A percentile compares a stretch with the other conserved stretches of the same genome.
These are phyloP conservation scores for Trematosphaeria pertusa DNA, from an alignment of 2,329 filamentous ascomycete species.

Conservation along the genomic window DNA sequence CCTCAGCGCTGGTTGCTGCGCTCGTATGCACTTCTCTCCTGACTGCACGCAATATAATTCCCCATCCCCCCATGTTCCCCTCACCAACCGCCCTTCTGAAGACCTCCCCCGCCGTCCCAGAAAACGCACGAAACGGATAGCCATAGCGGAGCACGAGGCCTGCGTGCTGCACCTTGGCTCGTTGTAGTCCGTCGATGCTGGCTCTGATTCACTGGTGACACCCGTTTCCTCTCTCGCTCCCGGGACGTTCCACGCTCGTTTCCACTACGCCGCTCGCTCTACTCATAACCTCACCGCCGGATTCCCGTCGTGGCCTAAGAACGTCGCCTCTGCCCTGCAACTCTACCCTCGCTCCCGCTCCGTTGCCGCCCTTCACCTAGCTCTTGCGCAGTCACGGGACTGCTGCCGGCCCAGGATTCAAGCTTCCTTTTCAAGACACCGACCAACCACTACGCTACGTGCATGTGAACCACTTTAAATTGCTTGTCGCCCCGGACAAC, in stretches of 20 bases:
- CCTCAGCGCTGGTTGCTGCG: constrained; percentile 25
- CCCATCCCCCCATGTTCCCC: constrained; percentile 18
- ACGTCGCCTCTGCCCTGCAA: constrained; percentile 11
- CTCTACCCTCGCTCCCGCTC: constrained; percentile 25
- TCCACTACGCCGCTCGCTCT: constrained; percentile 30
- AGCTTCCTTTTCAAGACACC: constrained; percentile 22
- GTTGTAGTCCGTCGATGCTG: constrained; percentile 10
- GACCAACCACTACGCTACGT: constrained; percentile 20
- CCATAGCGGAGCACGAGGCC: constrained; percentile 35
- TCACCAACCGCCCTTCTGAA: constrained; percentile 21
- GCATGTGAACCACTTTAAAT: constrained; percentile 25
- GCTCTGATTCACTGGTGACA: constrained; percentile 40
- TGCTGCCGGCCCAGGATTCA: constrained; percentile 15
- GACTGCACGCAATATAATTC: constrained; percentile 38
- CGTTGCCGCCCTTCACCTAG: constrained; percentile 6
- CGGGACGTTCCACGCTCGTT: constrained; percentile 42
- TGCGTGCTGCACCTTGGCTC: constrained; percentile 21
- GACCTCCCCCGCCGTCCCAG: constrained; percentile 17
- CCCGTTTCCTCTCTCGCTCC: constrained; percentile 31
- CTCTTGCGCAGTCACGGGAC: constrained; percentile 18
- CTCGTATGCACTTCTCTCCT: constrained; percentile 15
- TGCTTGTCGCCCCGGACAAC: constrained; percentile 6
- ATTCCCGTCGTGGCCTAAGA: constrained; percentile 24
- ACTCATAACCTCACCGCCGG: constrained; percentile 26
- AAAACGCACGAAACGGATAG: constrained; percentile 19